Conservation (phyloP, 73 alveolate genomes). For the Tetrahymena elliotti region DNA sequence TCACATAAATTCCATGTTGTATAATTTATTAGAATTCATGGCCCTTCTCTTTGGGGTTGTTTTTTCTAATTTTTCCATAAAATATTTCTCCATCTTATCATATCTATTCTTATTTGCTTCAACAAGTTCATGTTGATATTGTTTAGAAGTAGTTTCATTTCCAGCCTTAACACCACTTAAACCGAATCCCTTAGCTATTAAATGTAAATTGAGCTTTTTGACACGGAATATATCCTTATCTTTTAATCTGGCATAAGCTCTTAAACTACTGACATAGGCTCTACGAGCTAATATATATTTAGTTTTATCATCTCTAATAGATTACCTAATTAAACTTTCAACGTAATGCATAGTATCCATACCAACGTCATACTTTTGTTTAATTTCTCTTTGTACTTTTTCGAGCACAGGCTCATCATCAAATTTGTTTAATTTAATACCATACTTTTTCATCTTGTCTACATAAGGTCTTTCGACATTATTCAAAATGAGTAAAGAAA, state of each 20-base stretch:
- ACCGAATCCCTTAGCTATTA: constrained; percentile 63
- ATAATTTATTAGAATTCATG: constrained; percentile 9
- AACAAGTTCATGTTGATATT: constrained; percentile 56
- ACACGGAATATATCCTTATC: constrained; percentile 57
- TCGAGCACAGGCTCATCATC: constrained; percentile 17
- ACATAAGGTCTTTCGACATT: constrained; percentile 54
- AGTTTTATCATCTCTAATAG: constrained; percentile 55
- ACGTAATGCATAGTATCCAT: constrained; percentile 49
- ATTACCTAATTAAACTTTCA: constrained; percentile 43
- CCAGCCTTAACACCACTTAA: constrained; percentile 61
- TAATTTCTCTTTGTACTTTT: constrained; percentile 11
- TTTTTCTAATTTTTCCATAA: constrained; percentile 50
- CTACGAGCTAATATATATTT: constrained; percentile 59
- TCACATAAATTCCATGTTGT: constrained; percentile 39
- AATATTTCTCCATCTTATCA: constrained; percentile 55
- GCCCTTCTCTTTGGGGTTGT: constrained; percentile 26
- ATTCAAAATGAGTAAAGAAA: constrained; percentile 53
- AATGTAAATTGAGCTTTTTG: constrained; percentile 58
- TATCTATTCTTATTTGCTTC: constrained; percentile 51
- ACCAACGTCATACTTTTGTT: constrained; percentile 33
- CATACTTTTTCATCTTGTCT: neutral
- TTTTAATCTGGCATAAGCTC: constrained; percentile 47
- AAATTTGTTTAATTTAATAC: neutral
- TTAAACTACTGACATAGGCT: constrained; percentile 63
- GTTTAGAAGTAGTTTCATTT: constrained; percentile 53